Evolutionary conservation across 768 basidiomycete genomes (phyloP).

Genomic region (Neoboletus magnificus): DNA sequence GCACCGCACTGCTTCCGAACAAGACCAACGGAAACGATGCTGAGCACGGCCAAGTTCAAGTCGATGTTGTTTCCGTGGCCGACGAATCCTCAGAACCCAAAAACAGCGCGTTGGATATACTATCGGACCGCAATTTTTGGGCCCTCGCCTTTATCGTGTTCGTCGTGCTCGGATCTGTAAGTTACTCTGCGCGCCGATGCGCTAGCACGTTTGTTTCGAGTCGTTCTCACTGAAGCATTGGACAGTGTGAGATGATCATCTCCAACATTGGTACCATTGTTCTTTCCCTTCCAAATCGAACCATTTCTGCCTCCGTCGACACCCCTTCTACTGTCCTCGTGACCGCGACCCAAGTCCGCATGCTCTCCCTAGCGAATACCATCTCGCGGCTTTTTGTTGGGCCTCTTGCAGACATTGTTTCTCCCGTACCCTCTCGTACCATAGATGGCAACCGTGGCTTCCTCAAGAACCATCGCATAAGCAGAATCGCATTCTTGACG

Average conservation of each 20-base stretch:
- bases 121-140: conserved; percentile 64
- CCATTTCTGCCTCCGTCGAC: conserved; percentile 3
- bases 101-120: conserved; percentile 39
- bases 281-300: conserved; percentile 50
- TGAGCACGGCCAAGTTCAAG: conserved; percentile 10
- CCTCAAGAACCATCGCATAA: conserved; percentile 50
- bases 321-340: conserved; percentile 31
- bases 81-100: conserved; percentile 16
- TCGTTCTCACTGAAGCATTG: background rate
- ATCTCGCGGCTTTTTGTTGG: conserved; percentile 64
- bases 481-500: conserved; percentile 59
- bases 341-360: conserved; percentile 63
- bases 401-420: conserved; percentile 67
- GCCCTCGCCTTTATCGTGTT: conserved; percentile 49
- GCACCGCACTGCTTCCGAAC: conserved; percentile 29
- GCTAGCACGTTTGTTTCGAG: background rate
- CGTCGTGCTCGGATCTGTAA: conserved; percentile 64
- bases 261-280: conserved; percentile 80
- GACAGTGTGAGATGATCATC: conserved; percentile 75
- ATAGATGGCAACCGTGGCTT: conserved; percentile 29
- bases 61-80: conserved; percentile 23
- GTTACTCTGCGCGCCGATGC: conserved; percentile 24
- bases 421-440: conserved; percentile 52
- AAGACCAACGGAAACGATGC: conserved; percentile 16
- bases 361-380: conserved; percentile 71